A percentile compares a stretch with the other conserved stretches of the same genome.
Conservation (phyloP, 164 flowering plant genomes). For the Saururus chinensis region DNA sequence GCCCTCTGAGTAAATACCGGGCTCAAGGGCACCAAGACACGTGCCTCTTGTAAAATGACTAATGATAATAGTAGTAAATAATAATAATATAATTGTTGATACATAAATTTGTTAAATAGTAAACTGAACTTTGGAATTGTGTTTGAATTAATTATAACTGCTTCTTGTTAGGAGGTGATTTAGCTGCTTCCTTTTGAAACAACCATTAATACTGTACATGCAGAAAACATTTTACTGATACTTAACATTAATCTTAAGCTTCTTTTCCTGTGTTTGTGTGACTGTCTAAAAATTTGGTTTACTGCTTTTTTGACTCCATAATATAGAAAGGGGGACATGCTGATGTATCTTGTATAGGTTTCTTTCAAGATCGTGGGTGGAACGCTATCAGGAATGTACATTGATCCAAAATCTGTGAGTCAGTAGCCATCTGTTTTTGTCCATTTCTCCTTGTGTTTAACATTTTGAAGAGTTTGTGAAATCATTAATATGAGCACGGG, state of each 20-base stretch:
- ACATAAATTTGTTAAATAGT: too few species aligned
- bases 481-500: too few species aligned
- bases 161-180: neutral
- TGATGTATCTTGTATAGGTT: slow-evolving; percentile 43
- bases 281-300: too few species aligned
- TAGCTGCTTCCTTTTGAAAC: neutral
- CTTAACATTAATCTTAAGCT: too few species aligned
- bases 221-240: neutral
- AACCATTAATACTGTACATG: neutral
- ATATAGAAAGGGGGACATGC: too few species aligned
- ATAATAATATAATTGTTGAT: too few species aligned
- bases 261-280: too few species aligned
- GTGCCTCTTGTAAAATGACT: too few species aligned
- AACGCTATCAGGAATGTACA: slow-evolving; percentile 72
- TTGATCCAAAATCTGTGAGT: slow-evolving; percentile 94
- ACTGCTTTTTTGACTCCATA: neutral
- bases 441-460: neutral
- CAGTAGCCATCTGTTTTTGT: neutral
- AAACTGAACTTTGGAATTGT: too few species aligned
- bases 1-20: too few species aligned
- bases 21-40: too few species aligned
- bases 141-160: neutral
- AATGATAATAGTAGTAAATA: too few species aligned
- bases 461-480: neutral
- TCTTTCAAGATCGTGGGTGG: slow-evolving; percentile 82